Base-by-base conservation (phyloP, 1,284 basidiomycete species). In the Gomphus bonarii region DNA sequence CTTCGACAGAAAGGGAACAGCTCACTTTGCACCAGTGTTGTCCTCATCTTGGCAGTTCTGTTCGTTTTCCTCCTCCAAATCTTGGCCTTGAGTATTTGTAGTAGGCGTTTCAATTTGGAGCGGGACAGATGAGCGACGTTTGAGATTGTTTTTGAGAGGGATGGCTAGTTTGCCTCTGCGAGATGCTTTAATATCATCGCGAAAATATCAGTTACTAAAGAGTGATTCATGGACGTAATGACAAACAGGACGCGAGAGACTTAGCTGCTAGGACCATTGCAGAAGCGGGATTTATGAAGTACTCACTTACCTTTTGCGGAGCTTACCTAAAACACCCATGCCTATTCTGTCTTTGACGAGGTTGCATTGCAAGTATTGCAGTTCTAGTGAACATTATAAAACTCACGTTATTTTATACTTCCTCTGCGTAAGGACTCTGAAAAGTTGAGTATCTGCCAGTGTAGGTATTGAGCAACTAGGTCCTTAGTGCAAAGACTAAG, bases 41-140 rank as follows among this genome's bases (percentile, higher is more conserved):
- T 50, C 33, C 6, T 53, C 52, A 3, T 58, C 53, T 6, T 54
- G 53, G 12, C 54, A 16, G 25, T 56, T 10, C 28, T 42, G 44
- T 9, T 57, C 47, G 11, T 51, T 25, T 31, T 36, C 46, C n/a
- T 48, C 31, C 16, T 43, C 53, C 16, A 12, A 16, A 33, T 22
- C 25, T 47, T 28, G 36, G 18, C 50, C 20, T 38, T 50, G 36
- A 5, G 8, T 11, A 30, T n/a, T 38, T 9, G 30, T 5, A 8
- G 16, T 16, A 9, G 30, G 53, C 12, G 36, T 20, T 25, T 35
- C 51, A 31, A 31, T 16, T 25, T 49, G 40, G 18, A 47, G 55
- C 33, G 40, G 49, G 38, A 47, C 44, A n/a, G 52, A 49, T 5
- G 47, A 42, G 28, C 30, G 54, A 48, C 36, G 38, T 31, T 42